These are phyloP conservation scores for Diaporthe sp. DNA, from an alignment of 2,329 filamentous ascomycete species.

Conservation along the genomic window DNA sequence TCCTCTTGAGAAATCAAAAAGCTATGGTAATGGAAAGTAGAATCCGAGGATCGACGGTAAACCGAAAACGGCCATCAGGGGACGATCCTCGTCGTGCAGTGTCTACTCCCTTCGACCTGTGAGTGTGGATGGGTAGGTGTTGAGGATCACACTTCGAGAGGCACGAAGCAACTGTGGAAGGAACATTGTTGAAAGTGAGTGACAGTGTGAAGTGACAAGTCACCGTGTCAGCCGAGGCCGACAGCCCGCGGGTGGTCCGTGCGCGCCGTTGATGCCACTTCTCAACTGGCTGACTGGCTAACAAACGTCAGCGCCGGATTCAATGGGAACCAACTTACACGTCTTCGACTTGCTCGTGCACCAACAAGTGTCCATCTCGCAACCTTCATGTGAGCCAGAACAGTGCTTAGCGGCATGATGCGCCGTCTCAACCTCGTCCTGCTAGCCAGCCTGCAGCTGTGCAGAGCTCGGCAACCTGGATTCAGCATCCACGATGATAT, in stretches of 20 bases:
- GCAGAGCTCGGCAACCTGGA: slow-evolving; percentile 63
- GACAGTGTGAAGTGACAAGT: background rate
- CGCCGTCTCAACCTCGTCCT: slow-evolving; percentile 63
- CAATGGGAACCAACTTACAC: slow-evolving; percentile 21
- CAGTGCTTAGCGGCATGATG: slow-evolving; percentile 59
- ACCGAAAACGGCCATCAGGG: background rate
- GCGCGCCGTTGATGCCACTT: slow-evolving; percentile 45
- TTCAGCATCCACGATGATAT: slow-evolving; percentile 94
- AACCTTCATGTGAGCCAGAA: slow-evolving; percentile 52
- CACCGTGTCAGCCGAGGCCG: slow-evolving; percentile 7
- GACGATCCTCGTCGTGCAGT: no score
- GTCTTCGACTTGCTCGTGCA: slow-evolving; percentile 2
- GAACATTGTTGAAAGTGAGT: background rate
- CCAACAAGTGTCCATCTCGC: slow-evolving; percentile 24
- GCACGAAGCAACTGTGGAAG: background rate
- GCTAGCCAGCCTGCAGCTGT: slow-evolving; percentile 61
- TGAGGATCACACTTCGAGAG: background rate
- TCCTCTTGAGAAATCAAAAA: background rate
- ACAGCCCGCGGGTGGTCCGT: background rate
- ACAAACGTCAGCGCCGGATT: slow-evolving; percentile 38
- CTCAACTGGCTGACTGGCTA: slow-evolving; percentile 20
- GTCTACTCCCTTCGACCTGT: background rate
- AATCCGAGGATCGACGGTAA: background rate
- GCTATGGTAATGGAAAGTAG: background rate
- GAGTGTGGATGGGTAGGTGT: background rate